Percentiles rank a stretch among this genome's conserved stretches.
Evolutionary conservation across 345 rosid species (phyloP).

Genomic region (Streptanthus diversifolius): DNA sequence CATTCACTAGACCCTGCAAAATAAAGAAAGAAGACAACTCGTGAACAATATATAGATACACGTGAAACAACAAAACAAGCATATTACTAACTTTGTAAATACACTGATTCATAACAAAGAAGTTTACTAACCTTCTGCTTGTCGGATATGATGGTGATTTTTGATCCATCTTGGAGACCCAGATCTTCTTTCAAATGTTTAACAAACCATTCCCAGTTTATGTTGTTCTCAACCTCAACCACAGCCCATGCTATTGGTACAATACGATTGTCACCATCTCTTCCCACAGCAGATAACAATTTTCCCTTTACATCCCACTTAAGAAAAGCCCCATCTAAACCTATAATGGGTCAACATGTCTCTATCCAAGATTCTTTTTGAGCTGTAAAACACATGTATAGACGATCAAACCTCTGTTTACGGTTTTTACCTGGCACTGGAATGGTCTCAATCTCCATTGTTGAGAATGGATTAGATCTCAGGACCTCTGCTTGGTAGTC

Average conservation of each 20-base stretch:
- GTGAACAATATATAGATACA: too few species aligned
- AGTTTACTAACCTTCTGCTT: background rate
- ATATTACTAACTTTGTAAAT: too few species aligned
- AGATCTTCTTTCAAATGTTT: too few species aligned
- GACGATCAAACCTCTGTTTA: background rate
- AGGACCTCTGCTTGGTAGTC: background rate
- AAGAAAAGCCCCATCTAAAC: background rate
- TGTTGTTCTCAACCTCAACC: background rate
- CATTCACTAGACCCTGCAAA: background rate
- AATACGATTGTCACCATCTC: background rate
- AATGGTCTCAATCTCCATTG: background rate
- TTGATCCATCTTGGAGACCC: background rate
- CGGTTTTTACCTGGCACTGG: background rate
- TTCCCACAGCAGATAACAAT: background rate
- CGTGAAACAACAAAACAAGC: too few species aligned
- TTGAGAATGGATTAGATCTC: background rate
- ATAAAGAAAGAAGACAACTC: too few species aligned
- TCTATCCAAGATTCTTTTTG: background rate
- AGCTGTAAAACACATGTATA: background rate
- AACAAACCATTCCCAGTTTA: too few species aligned
- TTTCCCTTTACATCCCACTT: background rate
- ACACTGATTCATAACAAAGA: too few species aligned
- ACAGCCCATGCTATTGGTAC: background rate
- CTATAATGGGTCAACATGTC: background rate
- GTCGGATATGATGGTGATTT: background rate